Conservation (phyloP, 192 early-diverging fungal species). For the Blastocladiella britannica region DNA sequence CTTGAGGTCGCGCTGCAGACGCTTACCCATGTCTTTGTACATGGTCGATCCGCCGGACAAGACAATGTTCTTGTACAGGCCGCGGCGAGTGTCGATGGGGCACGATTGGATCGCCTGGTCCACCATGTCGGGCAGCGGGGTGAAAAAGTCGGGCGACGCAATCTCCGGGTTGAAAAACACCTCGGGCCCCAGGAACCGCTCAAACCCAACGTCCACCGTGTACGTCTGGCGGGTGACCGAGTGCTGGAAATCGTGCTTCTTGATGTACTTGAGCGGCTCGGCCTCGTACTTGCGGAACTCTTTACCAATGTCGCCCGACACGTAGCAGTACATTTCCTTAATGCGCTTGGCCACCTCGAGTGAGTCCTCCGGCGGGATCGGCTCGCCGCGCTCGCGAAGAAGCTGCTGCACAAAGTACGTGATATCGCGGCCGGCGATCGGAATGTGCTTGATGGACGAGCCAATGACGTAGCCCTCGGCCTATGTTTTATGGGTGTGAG, state of each 20-base stretch:
- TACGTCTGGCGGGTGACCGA: slow-evolving; percentile 68
- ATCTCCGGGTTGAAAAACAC: slow-evolving; percentile 99
- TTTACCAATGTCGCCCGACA: slow-evolving; percentile 88
- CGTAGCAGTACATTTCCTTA: slow-evolving; percentile 94
- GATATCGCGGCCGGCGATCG: slow-evolving; percentile 95
- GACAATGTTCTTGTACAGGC: slow-evolving; percentile 98
- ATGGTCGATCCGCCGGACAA: slow-evolving; percentile 96
- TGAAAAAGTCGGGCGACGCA: slow-evolving; percentile 84
- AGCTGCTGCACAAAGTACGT: slow-evolving; percentile 96
- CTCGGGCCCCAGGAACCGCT: slow-evolving; percentile 96
- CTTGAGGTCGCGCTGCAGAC: slow-evolving; percentile 88
- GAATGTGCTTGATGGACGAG: slow-evolving; percentile 93
- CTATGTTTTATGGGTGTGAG: slow-evolving; percentile 16
- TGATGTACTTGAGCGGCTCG: slow-evolving; percentile 75
- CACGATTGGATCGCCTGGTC: slow-evolving; percentile 90
- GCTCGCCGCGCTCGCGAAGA: slow-evolving; percentile 84
- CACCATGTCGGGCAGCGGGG: slow-evolving; percentile 85
- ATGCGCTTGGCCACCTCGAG: slow-evolving; percentile 82
- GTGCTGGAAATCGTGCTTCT: slow-evolving; percentile 64
- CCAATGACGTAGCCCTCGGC: slow-evolving; percentile 97
- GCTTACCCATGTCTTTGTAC: slow-evolving; percentile 92
- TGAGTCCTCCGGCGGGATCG: slow-evolving; percentile 92
- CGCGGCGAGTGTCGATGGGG: slow-evolving; percentile 90
- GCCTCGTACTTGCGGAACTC: slow-evolving; percentile 87
- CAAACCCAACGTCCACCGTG: slow-evolving; percentile 88